phyloP scores from a whole-genome alignment of 1,284 basidiomycete species.

The Naganishia sp. region DNA sequence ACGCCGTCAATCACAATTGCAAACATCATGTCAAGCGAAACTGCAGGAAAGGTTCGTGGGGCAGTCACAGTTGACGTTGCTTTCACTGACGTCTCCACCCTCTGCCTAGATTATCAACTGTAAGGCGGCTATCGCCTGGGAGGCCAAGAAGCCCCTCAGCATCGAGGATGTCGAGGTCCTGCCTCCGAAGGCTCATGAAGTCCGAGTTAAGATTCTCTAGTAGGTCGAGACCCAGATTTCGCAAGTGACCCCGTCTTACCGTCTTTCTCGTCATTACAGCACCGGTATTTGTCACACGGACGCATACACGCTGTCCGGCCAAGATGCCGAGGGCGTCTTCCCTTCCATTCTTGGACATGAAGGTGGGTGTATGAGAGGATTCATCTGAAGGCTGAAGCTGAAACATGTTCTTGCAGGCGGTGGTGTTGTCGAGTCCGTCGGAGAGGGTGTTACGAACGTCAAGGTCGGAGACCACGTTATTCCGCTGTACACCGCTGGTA shows the following conservation, averaged over 20 bases:
- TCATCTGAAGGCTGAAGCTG: background rate
- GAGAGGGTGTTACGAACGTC: slow-evolving; percentile 56
- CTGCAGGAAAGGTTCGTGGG: slow-evolving; percentile 16
- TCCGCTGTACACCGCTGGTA: slow-evolving; percentile 80
- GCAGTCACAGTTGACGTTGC: background rate
- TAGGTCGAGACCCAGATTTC: slow-evolving; percentile 47
- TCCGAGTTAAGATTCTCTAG: slow-evolving; percentile 89
- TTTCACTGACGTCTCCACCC: background rate
- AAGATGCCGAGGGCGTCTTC: slow-evolving; percentile 95
- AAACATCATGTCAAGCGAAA: slow-evolving; percentile 23
- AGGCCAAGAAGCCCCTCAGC: slow-evolving; percentile 78
- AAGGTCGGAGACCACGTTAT: slow-evolving; percentile 54
- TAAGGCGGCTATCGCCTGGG: slow-evolving; percentile 97
- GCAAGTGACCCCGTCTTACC: background rate
- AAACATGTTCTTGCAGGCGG: slow-evolving; percentile 38
- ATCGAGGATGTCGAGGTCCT: slow-evolving; percentile 92
- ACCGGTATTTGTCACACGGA: slow-evolving; percentile 96
- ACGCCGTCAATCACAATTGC: background rate
- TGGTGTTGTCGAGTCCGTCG: slow-evolving; percentile 71
- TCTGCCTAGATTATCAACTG: slow-evolving; percentile 69
- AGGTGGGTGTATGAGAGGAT: slow-evolving; percentile 52
- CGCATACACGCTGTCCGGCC: slow-evolving; percentile 93
- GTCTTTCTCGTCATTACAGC: slow-evolving; percentile 37
- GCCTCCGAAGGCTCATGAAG: slow-evolving; percentile 86
- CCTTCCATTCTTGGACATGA: slow-evolving; percentile 93